Evolutionary conservation across 441 rosid genomes (phyloP).

Genomic region (Erodium texanum): DNA sequence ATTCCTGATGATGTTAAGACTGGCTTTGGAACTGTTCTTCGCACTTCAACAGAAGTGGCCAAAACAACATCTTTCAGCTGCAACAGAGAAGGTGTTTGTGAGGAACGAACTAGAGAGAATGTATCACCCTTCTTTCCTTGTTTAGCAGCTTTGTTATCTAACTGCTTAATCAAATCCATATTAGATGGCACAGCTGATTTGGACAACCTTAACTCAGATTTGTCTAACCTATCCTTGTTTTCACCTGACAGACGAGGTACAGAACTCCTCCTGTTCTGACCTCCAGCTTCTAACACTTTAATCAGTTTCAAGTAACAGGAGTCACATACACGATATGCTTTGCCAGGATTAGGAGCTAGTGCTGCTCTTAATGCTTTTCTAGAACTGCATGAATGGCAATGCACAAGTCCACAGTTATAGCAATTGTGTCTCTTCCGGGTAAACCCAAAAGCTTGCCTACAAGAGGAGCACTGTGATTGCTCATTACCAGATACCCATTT

Average conservation of each 20-base stretch:
- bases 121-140: slow-evolving; percentile 78
- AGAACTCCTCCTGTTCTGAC: slow-evolving; percentile 43
- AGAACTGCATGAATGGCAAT: slow-evolving; percentile 89
- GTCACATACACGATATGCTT: slow-evolving; percentile 89
- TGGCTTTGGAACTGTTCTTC: slow-evolving; percentile 63
- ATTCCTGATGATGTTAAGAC: slow-evolving; percentile 68
- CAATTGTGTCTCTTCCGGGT: slow-evolving; percentile 93
- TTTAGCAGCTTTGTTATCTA: slow-evolving; percentile 89
- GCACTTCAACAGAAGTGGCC: slow-evolving; percentile 52
- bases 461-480: slow-evolving; percentile 96
- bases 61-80: slow-evolving; percentile 80
- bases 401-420: slow-evolving; percentile 86
- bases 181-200: slow-evolving; percentile 64
- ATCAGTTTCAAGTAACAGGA: slow-evolving; percentile 72
- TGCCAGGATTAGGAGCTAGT: slow-evolving; percentile 77
- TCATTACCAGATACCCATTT: slow-evolving; percentile 90
- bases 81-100: slow-evolving; percentile 66
- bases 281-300: slow-evolving; percentile 61
- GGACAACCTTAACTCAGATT: slow-evolving; percentile 68
- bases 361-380: slow-evolving; percentile 83
- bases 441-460: slow-evolving; percentile 79
- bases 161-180: slow-evolving; percentile 84
- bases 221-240: slow-evolving; percentile 84
- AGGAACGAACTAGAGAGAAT: slow-evolving; percentile 60
- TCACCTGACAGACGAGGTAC: slow-evolving; percentile 91